phyloP scores from a whole-genome alignment of 768 basidiomycete species.

The Tylopilus felleus region DNA sequence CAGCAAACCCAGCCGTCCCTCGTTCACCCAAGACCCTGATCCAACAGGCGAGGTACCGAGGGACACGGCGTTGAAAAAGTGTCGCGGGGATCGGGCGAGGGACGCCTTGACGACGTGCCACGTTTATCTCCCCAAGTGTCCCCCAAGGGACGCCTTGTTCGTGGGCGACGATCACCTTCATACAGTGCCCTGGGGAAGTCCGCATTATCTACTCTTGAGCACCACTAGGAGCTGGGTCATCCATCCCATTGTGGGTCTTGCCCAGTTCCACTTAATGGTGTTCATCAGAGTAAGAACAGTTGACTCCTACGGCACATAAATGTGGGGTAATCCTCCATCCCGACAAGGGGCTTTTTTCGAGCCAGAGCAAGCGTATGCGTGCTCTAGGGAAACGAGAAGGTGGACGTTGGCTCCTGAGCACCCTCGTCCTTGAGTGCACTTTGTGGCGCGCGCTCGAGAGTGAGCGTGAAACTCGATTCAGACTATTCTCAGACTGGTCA shows the following conservation, averaged over 20 bases:
- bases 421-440: conserved; percentile 29
- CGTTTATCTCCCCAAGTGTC: conserved; percentile 16
- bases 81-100: conserved; percentile 53
- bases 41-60: conserved; percentile 15
- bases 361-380: neutral
- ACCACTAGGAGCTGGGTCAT: too few species aligned
- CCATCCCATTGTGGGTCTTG: too few species aligned
- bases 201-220: too few species aligned
- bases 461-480: conserved; percentile 32
- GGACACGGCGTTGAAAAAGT: conserved; percentile 45
- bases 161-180: too few species aligned
- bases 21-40: conserved; percentile 42
- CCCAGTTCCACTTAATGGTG: too few species aligned
- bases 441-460: conserved; percentile 18
- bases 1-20: conserved; percentile 51
- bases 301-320: too few species aligned
- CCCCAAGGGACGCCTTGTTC: conserved; percentile 14
- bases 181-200: too few species aligned
- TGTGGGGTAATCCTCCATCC: too few species aligned
- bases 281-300: too few species aligned
- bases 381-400: conserved; percentile 13
- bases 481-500: conserved; percentile 15
- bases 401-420: neutral
- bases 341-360: neutral
- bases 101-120: neutral